Evolutionary conservation across 768 basidiomycete species (phyloP).

Genomic region (Lentinula sp.): DNA sequence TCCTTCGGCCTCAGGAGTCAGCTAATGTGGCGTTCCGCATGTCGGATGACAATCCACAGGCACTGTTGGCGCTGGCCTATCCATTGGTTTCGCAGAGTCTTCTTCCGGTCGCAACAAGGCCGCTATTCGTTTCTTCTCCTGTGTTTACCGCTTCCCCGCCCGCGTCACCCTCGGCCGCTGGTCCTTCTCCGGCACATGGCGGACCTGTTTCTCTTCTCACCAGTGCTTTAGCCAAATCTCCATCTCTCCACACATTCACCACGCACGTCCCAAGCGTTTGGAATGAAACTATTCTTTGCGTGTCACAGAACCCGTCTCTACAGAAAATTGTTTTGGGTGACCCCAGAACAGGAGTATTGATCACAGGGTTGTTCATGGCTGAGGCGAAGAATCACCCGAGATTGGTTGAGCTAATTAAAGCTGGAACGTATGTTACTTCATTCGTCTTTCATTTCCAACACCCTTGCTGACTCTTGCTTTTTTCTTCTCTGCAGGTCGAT

Average conservation of each 20-base stretch:
- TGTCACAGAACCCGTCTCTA: conserved; percentile 42
- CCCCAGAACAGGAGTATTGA: conserved; percentile 25
- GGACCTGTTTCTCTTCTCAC: conserved; percentile 29
- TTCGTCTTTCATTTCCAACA: conserved; percentile 4
- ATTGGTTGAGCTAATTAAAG: conserved; percentile 46
- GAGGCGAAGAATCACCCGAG: conserved; percentile 47
- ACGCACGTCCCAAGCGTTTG: conserved; percentile 54
- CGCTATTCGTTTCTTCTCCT: not conserved
- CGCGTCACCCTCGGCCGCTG: not conserved
- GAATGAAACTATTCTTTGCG: conserved; percentile 46
- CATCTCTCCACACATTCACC: conserved; percentile 40
- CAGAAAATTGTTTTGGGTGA: conserved; percentile 36
- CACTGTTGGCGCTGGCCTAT: not conserved
- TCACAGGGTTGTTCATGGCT: conserved; percentile 51
- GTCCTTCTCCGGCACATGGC: not conserved
- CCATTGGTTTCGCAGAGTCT: not conserved
- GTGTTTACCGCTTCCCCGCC: not conserved
- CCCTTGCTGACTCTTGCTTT: not conserved
- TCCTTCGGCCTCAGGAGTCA: conserved; percentile 33
- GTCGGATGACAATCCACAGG: conserved; percentile 30
- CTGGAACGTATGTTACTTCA: conserved; percentile 39
- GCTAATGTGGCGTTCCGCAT: conserved; percentile 52
- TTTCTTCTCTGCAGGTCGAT: conserved; percentile 18
- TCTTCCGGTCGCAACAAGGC: not conserved
- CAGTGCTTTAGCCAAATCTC: conserved; percentile 31